A percentile compares a stretch with the other conserved stretches of the same genome.
phyloP scores from a whole-genome alignment of 768 basidiomycete genomes.

The Filobasidium wieringae region DNA sequence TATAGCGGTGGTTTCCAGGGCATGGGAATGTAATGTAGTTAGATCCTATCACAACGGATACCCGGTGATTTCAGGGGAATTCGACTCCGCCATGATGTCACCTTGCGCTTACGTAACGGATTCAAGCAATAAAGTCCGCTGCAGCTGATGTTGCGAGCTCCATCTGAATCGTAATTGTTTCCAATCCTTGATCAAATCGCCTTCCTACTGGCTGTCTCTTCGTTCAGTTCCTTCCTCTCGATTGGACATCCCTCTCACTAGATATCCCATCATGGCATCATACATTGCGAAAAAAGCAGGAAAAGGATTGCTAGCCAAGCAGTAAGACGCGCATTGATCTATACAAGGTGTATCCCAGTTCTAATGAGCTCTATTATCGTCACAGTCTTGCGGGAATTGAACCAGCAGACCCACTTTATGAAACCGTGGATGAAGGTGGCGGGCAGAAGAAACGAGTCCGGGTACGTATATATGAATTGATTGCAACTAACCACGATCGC shows the following conservation, averaged over 20 bases:
- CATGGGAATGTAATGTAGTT: conserved; percentile 11
- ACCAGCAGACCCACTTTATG: conserved; percentile 66
- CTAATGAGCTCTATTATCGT: background rate
- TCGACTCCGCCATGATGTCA: no score
- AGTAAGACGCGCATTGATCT: no score
- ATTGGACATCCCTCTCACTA: no score
- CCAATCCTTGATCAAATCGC: no score
- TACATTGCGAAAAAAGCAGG: conserved; percentile 18
- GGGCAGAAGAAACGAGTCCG: conserved; percentile 52
- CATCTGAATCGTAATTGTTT: no score
- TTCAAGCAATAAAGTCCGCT: no score
- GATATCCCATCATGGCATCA: conserved; percentile 11
- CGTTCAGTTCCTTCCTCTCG: no score
- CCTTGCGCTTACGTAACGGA: no score
- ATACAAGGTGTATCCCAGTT: background rate
- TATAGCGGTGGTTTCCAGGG: conserved; percentile 39
- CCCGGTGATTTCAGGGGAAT: no score
- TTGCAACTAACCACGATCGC: background rate
- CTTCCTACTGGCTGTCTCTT: no score
- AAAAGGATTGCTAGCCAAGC: conserved; percentile 49
- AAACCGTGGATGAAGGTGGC: conserved; percentile 47
- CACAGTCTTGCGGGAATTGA: conserved; percentile 48
- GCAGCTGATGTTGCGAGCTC: no score
- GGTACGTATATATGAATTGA: conserved; percentile 40
- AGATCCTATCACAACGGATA: no score